These are phyloP conservation scores for Claviceps purpurea DNA, from an alignment of 2,329 filamentous ascomycete genomes.

Conservation along the genomic window DNA sequence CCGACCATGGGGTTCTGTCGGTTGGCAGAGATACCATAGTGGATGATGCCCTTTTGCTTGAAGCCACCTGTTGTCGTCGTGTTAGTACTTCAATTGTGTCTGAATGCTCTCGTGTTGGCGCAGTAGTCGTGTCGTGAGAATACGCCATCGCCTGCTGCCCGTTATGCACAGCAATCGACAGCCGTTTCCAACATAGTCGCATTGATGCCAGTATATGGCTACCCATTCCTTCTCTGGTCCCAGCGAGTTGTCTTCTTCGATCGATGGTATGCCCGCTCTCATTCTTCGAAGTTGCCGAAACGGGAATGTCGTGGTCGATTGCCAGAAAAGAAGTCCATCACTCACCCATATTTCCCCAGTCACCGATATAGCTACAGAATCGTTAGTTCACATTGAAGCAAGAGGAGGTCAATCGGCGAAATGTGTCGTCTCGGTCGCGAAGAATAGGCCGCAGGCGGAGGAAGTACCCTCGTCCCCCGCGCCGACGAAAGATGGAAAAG, in stretches of 20 bases:
- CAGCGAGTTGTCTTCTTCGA: neutral
- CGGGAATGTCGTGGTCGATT: neutral
- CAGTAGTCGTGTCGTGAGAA: neutral
- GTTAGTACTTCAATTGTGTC: neutral
- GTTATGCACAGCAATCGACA: no score
- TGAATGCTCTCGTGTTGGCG: neutral
- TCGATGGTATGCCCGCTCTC: neutral
- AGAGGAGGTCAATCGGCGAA: neutral
- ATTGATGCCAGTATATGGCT: neutral
- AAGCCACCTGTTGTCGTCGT: conserved; percentile 30
- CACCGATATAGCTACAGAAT: conserved; percentile 51
- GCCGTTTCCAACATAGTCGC: neutral
- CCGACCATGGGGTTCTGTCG: conserved; percentile 79
- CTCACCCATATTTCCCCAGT: conserved; percentile 66
- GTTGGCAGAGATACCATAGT: conserved; percentile 73
- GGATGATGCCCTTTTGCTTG: conserved; percentile 50
- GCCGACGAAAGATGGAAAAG: neutral
- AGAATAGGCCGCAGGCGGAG: conserved; percentile 20
- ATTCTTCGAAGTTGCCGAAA: neutral
- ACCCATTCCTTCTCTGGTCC: neutral
- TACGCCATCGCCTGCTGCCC: neutral
- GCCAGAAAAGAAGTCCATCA: conserved; percentile 13
- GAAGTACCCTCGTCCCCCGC: neutral
- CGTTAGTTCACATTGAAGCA: conserved; percentile 12
- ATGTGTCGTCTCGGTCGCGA: neutral